A percentile compares a stretch with the other conserved stretches of the same genome.
These are phyloP conservation scores for Erythrophleum ivorense DNA, from an alignment of 331 rosid species.

Conservation along the genomic window DNA sequence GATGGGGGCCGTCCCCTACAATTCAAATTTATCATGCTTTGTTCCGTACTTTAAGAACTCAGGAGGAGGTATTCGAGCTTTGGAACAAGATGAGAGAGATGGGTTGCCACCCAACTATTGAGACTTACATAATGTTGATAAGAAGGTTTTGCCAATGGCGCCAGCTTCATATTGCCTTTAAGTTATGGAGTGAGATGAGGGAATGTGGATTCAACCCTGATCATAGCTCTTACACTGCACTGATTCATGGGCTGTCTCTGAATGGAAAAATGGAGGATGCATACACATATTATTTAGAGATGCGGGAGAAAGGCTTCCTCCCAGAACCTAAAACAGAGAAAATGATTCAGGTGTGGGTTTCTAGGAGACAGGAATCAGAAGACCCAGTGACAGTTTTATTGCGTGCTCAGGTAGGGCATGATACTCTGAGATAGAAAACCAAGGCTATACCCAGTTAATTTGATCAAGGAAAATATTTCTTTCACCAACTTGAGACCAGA, in stretches of 20 bases:
- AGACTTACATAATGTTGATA: constrained; percentile 88
- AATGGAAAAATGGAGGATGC: constrained; percentile 81
- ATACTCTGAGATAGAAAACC: constrained; percentile 37
- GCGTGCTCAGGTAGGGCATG: constrained; percentile 40
- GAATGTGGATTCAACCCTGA: constrained; percentile 67
- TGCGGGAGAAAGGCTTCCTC: constrained; percentile 71
- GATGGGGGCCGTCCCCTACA: constrained; percentile 61
- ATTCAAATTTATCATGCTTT: constrained; percentile 84
- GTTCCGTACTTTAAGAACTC: constrained; percentile 61
- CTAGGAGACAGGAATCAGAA: constrained; percentile 54
- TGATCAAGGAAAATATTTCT: constrained; percentile 53
- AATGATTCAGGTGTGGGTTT: constrained; percentile 79
- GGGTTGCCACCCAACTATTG: constrained; percentile 68
- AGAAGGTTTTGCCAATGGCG: constrained; percentile 88
- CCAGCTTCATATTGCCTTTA: constrained; percentile 68
- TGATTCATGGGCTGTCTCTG: constrained; percentile 87
- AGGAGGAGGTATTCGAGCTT: constrained; percentile 68
- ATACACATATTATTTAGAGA: constrained; percentile 72
- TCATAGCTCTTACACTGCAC: constrained; percentile 80
- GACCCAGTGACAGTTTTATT: constrained; percentile 40
- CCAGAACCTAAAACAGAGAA: constrained; percentile 83
- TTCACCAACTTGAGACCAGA: constrained; percentile 66
- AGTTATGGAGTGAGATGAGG: constrained; percentile 78
- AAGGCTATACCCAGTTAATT: constrained; percentile 36
- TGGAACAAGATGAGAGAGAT: constrained; percentile 66